phyloP scores from a whole-genome alignment of 257 asterid species.

The Plantago major region DNA sequence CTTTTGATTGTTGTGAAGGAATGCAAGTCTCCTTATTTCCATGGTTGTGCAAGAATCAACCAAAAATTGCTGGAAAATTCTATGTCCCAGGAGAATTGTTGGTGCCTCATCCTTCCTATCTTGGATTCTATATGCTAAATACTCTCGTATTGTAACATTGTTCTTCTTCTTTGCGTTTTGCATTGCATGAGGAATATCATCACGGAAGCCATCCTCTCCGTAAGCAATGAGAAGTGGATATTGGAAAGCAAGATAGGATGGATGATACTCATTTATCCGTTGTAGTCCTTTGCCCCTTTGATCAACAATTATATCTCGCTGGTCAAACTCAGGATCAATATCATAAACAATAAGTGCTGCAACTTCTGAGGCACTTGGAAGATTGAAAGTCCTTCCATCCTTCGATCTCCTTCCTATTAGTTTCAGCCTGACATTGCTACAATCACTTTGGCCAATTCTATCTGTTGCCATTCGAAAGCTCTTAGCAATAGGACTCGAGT shows the following conservation, averaged over 20 bases:
- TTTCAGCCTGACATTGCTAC: background rate
- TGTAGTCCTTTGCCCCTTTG: background rate
- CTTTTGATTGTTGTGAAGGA: background rate
- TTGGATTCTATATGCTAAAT: background rate
- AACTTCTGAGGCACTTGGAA: background rate
- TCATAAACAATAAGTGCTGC: background rate
- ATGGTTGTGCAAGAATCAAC: background rate
- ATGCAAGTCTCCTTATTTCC: background rate
- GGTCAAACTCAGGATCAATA: background rate
- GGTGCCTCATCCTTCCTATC: background rate
- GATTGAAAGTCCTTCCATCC: background rate
- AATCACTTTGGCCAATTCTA: too few species aligned
- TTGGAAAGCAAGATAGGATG: background rate
- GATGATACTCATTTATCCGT: background rate
- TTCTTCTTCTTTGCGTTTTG: too few species aligned
- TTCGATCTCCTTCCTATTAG: background rate
- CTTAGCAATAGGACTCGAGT: background rate
- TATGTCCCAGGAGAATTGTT: background rate
- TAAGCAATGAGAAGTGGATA: too few species aligned
- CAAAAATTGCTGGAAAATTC: background rate
- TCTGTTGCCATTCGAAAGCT: background rate
- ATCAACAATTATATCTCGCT: background rate
- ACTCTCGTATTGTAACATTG: background rate
- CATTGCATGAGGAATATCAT: too few species aligned
- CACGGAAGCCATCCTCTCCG: too few species aligned